A percentile compares a stretch with the other conserved stretches of the same genome.
Evolutionary conservation across 2,329 filamentous ascomycete genomes (phyloP).

Genomic region (Sarocladiaceae sp.): DNA sequence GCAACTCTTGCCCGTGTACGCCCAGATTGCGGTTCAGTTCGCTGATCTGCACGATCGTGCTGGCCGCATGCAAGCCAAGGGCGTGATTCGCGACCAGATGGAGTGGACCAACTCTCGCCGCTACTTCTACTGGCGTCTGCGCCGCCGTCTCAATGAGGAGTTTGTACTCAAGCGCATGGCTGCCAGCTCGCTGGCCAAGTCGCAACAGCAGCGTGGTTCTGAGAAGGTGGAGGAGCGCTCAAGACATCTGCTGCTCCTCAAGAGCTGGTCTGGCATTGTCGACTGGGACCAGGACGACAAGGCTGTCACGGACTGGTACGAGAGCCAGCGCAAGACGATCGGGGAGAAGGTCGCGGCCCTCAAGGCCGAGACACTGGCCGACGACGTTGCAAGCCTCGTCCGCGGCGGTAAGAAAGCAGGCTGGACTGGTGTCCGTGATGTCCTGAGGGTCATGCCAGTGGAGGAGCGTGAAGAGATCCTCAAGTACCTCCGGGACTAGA

Average conservation of each 20-base stretch:
- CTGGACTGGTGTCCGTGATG: conserved; percentile 79
- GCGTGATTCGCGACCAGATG: conserved; percentile 76
- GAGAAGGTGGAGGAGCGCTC: conserved; percentile 45
- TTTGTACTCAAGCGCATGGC: conserved; percentile 89
- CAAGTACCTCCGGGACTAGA: conserved; percentile 44
- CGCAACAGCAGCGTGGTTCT: conserved; percentile 15
- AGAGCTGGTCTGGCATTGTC: conserved; percentile 74
- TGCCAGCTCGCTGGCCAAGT: conserved; percentile 34
- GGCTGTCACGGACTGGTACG: conserved; percentile 89
- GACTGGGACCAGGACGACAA: conserved; percentile 75
- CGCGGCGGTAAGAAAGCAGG: conserved; percentile 54
- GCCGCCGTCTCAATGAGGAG: conserved; percentile 94
- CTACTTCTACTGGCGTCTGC: conserved; percentile 99
- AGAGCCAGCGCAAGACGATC: conserved; percentile 82
- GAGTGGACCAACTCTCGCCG: conserved; percentile 84
- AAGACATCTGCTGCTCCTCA: conserved; percentile 66
- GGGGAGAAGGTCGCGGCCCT: conserved; percentile 78
- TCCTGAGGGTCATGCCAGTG: conserved; percentile 80
- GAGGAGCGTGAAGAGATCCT: conserved; percentile 82
- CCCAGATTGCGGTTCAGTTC: conserved; percentile 93
- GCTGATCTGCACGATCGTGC: conserved; percentile 95
- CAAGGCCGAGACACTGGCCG: conserved; percentile 62
- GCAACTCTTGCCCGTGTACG: conserved; percentile 84
- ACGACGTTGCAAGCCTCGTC: conserved; percentile 39
- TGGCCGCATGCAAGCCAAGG: conserved; percentile 97